Evolutionary conservation across 225 moss, liverwort and hornwort species (phyloP), one percentile per base, ranked within the genome.

Genomic region (Ulota crispa): DNA sequence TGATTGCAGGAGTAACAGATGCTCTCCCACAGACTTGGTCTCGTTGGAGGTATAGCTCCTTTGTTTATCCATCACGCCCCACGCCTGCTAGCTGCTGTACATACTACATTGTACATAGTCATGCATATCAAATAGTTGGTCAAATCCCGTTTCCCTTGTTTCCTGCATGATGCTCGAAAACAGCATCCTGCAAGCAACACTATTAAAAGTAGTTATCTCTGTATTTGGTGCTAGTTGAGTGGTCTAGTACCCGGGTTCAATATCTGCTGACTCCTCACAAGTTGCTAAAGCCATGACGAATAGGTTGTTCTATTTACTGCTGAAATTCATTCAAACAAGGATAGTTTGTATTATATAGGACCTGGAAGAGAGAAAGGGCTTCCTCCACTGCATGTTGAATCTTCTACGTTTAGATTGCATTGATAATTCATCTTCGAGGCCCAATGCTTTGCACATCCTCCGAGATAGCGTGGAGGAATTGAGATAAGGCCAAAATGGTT

Each of bases 1-100:
- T 82, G 82, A 82, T 82, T 82, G 61, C 70, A 76, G 61, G 76
- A 70, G 76, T 52, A 60, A 34, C 68, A 70, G 62, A 53, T 47
- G 52, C 52, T 76, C 61, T 62, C 60, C 31, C 23, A 50, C 62
- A 28, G 70, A 70, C 77, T 61, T 34, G 52, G 82, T 82, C 70
- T 56, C 57, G 42, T 31, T 57, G 74, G 57, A 73, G 67, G 50
- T 77, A 45, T 50, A 37, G 27, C 61, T 61, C 60, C 28, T 45
- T 61, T 59, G 50, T 61, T 24, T 66, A 52, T 76, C 69, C 61
- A 61, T 69, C 36, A 37, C 31, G 68, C 57, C 65, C 54, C 74
- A 36, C 69, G 68, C 43, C 9, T 12, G 43, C 43, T 57, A 8
- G 42, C 19, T 12, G 55, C 57, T 36, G 36, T 36, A 19, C 24